Conservation (phyloP, 2,329 filamentous ascomycete species). For the Cercospora sesami region DNA sequence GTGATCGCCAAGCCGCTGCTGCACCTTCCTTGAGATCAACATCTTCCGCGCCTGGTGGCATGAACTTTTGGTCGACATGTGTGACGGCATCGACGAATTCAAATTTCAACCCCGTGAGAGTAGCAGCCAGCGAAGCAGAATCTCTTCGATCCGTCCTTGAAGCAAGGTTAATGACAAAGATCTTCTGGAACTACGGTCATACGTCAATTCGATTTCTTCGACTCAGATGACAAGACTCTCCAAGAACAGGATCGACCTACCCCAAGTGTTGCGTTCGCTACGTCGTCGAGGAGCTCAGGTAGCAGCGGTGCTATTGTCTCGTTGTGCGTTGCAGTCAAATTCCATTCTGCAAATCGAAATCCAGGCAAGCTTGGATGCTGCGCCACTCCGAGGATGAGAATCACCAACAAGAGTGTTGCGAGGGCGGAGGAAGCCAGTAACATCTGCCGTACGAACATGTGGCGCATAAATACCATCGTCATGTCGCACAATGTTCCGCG, state of each 20-base stretch:
- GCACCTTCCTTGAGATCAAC: neutral
- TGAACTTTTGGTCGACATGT: neutral
- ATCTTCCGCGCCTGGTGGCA: neutral
- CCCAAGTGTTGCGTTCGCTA: neutral
- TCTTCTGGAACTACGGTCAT: neutral
- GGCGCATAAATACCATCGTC: neutral
- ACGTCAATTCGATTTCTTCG: neutral
- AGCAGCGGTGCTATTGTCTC: neutral
- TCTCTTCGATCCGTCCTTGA: neutral
- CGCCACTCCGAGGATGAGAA: neutral
- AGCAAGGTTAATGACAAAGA: neutral
- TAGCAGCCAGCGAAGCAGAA: neutral
- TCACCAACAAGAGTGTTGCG: neutral
- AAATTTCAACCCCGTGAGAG: neutral
- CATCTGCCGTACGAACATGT: neutral
- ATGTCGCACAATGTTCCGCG: neutral
- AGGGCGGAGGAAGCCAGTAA: neutral
- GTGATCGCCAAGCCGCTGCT: neutral
- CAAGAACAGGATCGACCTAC: neutral
- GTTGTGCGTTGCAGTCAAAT: neutral
- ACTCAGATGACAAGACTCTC: neutral
- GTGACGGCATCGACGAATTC: neutral
- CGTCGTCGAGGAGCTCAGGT: neutral
- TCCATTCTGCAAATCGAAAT: neutral
- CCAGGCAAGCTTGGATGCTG: neutral